Base-by-base conservation (phyloP, 2,329 filamentous ascomycete species). In the Aspergillus flavus region DNA sequence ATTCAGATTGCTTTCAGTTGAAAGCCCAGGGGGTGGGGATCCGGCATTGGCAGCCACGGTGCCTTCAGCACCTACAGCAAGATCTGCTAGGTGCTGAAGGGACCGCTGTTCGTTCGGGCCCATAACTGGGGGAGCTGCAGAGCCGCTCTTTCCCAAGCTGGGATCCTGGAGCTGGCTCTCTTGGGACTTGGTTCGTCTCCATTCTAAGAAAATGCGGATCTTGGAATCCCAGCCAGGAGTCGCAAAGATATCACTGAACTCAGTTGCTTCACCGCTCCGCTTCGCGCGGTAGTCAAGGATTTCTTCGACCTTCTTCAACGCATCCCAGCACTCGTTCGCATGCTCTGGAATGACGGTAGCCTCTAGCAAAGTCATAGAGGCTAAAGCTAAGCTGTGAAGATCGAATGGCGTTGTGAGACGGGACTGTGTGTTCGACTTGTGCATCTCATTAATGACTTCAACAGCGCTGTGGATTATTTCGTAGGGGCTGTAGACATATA, bases 301-400 rank as follows among this genome's bases (percentile, higher is more conserved):
- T 12, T 79, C 76, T 58, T 86, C 82, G 4, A 85, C 83, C 58
- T 82, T 83, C 32, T 81, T 77, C n/a, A 89, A 73, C 0, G 72
- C 63, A 6, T 73, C 70, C 77, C 78, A 80, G 64, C 78, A 80
- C 58, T 80, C 74, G 53, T 69, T 73, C 3, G 75, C 64, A 53
- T 76, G 67, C 50, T 78, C 77, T 6, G 78, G 77, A 39, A 80
- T 69, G 32, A 80, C 78, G 6, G 77, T 78, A 3, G 78, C 73
- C 62, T 81, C 79, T 3, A 81, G 73, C 9, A 81, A 73, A 36
- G 79, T 81, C 71, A 81, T 77, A 10, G 77, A 72, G 21, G 78
- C 77, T 36, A 81, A 66, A 6, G 77, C 76, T 21, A 81, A 64
- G 53, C 77, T 78, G 64, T 80, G 79, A 30, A 79, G 64, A 58